Evolutionary conservation across 176 grass and related monocot genomes (phyloP).

Genomic region (Secale cereale): DNA sequence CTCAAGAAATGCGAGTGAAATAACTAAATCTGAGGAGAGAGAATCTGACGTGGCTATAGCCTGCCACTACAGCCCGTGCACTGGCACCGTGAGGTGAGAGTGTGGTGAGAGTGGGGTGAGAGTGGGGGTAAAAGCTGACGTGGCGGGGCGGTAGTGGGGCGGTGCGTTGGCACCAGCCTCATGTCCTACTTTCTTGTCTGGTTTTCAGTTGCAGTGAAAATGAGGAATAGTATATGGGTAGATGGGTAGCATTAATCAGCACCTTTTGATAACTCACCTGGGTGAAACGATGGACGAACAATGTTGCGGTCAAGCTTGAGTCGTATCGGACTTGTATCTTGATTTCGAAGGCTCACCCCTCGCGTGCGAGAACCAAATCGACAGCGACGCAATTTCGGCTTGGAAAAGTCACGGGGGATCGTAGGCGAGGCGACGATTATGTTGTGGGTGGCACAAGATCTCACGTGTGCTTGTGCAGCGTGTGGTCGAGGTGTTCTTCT

Average conservation of each 20-base stretch:
- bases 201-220: background rate
- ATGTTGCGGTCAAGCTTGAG: background rate
- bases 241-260: background rate
- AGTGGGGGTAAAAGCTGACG: too few relatives aligned
- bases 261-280: background rate
- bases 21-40: too few relatives aligned
- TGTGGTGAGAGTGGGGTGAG: too few relatives aligned
- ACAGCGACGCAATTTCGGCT: background rate
- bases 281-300: background rate
- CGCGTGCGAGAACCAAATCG: background rate
- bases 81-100: too few relatives aligned
- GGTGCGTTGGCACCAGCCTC: too few relatives aligned
- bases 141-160: too few relatives aligned
- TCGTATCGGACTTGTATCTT: background rate
- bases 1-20: too few relatives aligned
- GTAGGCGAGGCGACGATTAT: too few relatives aligned
- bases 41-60: too few relatives aligned
- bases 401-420: background rate
- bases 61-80: too few relatives aligned
- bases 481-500: background rate
- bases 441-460: background rate
- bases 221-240: background rate
- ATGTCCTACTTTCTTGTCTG: background rate
- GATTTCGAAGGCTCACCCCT: background rate
- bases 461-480: background rate